Percentiles rank a stretch among this genome's conserved stretches.
These are phyloP conservation scores for Lathyrus tuberosus DNA, from an alignment of 306 rosid species.

Conservation along the genomic window DNA sequence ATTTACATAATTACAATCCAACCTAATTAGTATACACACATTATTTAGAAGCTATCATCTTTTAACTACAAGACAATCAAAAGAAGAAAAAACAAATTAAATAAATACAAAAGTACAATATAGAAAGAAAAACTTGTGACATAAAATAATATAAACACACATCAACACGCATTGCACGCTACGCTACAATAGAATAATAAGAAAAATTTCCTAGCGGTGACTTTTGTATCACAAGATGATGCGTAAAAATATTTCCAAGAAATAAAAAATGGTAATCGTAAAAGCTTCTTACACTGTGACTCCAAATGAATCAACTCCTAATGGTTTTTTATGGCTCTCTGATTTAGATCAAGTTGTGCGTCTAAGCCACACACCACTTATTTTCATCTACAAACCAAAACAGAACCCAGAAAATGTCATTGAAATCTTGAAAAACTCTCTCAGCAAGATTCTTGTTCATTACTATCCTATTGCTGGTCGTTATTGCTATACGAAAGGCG, in stretches of 20 bases:
- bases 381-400: constrained; percentile 32
- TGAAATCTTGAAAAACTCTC: constrained; percentile 16
- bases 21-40: too few species aligned
- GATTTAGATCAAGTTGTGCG: constrained; percentile 4
- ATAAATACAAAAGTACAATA: too few species aligned
- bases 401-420: neutral
- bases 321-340: constrained; percentile 8
- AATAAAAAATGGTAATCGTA: neutral
- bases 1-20: too few species aligned
- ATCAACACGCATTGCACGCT: too few species aligned
- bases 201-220: too few species aligned
- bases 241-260: neutral
- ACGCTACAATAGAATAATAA: too few species aligned
- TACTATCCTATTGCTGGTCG: constrained; percentile 42
- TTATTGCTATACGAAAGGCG: neutral
- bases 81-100: too few species aligned
- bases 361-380: neutral
- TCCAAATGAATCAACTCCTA: constrained; percentile 11
- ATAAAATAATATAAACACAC: too few species aligned
- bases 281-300: neutral
- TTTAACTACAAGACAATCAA: too few species aligned
- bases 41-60: too few species aligned
- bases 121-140: too few species aligned
- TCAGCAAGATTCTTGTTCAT: constrained; percentile 21
- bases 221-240: too few species aligned